These are phyloP conservation scores for Setaria viridis DNA, from an alignment of 202 grass and related monocot species.

Conservation along the genomic window DNA sequence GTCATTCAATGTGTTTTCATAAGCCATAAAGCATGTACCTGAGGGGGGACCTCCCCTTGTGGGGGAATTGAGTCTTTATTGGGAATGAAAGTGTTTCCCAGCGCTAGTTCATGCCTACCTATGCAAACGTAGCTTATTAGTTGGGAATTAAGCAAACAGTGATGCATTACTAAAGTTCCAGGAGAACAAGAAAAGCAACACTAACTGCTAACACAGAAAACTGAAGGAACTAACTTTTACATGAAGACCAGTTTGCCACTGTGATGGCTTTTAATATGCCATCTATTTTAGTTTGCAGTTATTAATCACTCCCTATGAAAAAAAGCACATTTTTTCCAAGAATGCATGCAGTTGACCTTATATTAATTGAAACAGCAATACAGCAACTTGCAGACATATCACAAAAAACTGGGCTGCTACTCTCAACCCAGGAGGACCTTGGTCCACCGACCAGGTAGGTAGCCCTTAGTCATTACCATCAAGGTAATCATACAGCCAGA, in stretches of 20 bases:
- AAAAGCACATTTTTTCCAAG: not conserved
- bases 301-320: not conserved
- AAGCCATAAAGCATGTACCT: constrained; percentile 65
- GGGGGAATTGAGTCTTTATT: constrained; percentile 65
- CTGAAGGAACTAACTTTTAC: not conserved
- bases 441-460: not conserved
- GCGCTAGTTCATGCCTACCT: constrained; percentile 91
- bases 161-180: constrained; percentile 29
- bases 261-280: not conserved
- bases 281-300: not conserved
- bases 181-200: constrained; percentile 28
- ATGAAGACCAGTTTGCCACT: constrained; percentile 5
- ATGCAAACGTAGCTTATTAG: constrained; percentile 62
- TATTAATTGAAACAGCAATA: not conserved
- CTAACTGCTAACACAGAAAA: constrained; percentile 19
- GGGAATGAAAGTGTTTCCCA: constrained; percentile 87
- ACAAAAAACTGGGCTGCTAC: not conserved
- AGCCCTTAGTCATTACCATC: not conserved
- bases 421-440: constrained; percentile 10
- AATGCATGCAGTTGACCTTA: constrained; percentile 14
- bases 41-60: constrained; percentile 65
- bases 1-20: constrained; percentile 25
- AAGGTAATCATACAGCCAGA: not conserved
- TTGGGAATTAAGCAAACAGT: constrained; percentile 36
- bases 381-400: not conserved